These are phyloP conservation scores for Xylariaceae sp. DNA, from an alignment of 2,329 filamentous ascomycete species.

Conservation along the genomic window DNA sequence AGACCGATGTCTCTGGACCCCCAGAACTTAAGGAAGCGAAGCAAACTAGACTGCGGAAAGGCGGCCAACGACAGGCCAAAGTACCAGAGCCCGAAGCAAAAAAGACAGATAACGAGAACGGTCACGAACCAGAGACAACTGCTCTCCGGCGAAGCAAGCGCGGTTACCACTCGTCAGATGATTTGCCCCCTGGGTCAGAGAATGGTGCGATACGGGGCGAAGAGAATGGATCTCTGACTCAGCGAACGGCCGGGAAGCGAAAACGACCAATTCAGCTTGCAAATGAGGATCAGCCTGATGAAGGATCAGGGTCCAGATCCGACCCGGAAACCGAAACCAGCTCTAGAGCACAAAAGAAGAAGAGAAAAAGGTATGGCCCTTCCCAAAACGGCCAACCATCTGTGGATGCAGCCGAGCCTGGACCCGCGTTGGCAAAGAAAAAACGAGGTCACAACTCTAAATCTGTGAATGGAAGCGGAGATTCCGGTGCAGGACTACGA, in stretches of 20 bases:
- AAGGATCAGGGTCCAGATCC: slow-evolving; percentile 10
- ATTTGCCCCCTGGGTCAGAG: background rate
- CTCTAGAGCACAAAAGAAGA: slow-evolving; percentile 4
- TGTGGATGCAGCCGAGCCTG: slow-evolving; percentile 10
- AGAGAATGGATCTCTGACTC: background rate
- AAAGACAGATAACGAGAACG: slow-evolving; percentile 32
- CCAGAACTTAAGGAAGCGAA: slow-evolving; percentile 1
- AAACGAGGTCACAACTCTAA: slow-evolving; percentile 24
- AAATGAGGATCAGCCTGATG: slow-evolving; percentile 2
- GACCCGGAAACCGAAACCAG: slow-evolving; percentile 6
- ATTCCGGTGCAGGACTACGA: slow-evolving; percentile 14
- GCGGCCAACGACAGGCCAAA: slow-evolving; percentile 5
- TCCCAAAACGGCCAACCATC: slow-evolving; percentile 24
- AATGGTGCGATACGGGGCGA: background rate
- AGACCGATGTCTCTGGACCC: background rate
- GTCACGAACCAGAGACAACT: slow-evolving; percentile 30
- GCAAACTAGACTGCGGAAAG: slow-evolving; percentile 18
- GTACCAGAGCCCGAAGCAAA: slow-evolving; percentile 25
- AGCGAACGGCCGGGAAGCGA: slow-evolving; percentile 2
- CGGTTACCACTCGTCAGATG: slow-evolving; percentile 16
- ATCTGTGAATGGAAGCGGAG: slow-evolving; percentile 11
- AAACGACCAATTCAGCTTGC: slow-evolving; percentile 6
- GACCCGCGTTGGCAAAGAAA: slow-evolving; percentile 8
- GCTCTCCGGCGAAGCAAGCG: slow-evolving; percentile 28
- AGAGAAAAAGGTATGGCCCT: slow-evolving; percentile 27